Base-by-base conservation (phyloP, 202 grass and related monocot species). In the Panicum hallii region DNA sequence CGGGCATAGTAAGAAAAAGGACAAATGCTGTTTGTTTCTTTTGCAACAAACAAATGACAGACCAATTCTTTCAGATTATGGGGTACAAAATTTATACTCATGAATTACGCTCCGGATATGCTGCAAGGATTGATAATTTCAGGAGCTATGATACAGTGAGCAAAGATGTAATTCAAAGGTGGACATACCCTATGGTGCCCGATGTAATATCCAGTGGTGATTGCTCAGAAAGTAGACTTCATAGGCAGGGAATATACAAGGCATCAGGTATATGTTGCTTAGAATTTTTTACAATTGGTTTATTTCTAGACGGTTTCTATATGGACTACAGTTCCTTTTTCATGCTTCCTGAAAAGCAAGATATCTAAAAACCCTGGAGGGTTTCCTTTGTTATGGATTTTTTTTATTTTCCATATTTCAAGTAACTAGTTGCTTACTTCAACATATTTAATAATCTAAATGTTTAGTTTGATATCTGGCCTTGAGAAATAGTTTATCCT, bases 11-110 rank as follows among this genome's bases (percentile, higher is more conserved):
- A 79, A 48, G 42, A 74, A 80, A 79, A 48, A 70, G 42, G 57
- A 42, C 74, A 46, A 58, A 72, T 69, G 28, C 8, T 75, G 19
- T 74, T 63, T 86, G 63, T 42, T 54, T 80, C 2, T 79, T 75
- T 47, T 75, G 60, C 83, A 63, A 85, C 49, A 73, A 67, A 40
- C 15, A 46, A 80, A 79, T 22, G 54, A 28, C 68, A 20, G 50
- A 45, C 42, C 28, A 12, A 78, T 85, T 55, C 56, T 91, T 98
- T 90, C 90, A 99, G 90, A 92, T 99, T 60, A 96, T 96, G 96
- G 96, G 93, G 3, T 95, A 96, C 85, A 94, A 99, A 86, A 91
- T 99, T 68, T 99, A 95, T 89, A 94, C 93, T 38, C 90, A 99
- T 91, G 93, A 99, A 88, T 94, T 99, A 70, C 57, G 57, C 45